Percentiles rank a stretch among this genome's conserved stretches.
phyloP scores from a whole-genome alignment of 805 yeast genomes.

The Millerago galiae region DNA sequence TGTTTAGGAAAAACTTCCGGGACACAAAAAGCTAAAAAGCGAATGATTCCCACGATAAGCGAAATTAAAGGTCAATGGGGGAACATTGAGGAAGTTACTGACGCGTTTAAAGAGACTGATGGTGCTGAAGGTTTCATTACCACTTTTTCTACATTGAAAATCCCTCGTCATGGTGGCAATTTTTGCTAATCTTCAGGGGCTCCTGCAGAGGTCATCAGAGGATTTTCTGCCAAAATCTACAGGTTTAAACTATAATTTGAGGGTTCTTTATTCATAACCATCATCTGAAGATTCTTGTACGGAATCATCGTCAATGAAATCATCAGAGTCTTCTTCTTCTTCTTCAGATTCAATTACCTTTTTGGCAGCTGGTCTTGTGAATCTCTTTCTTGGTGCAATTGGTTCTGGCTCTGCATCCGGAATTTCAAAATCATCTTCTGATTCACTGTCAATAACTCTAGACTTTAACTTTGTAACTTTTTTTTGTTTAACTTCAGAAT shows the following conservation, averaged over 20 bases:
- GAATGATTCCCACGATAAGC: constrained; percentile 2
- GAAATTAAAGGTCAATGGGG: background rate
- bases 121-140: too few species aligned
- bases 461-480: background rate
- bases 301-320: constrained; percentile 10
- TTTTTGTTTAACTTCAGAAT: background rate
- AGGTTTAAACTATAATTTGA: too few species aligned
- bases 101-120: too few species aligned
- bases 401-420: constrained; percentile 7
- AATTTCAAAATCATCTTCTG: constrained; percentile 7
- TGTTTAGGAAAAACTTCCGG: background rate
- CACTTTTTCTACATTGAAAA: too few species aligned
- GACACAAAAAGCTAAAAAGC: background rate
- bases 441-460: background rate
- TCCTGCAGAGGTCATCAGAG: too few species aligned
- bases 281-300: constrained; percentile 9
- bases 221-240: too few species aligned
- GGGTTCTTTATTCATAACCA: constrained; percentile 5
- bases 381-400: constrained; percentile 11
- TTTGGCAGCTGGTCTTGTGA: constrained; percentile 15
- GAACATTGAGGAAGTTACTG: too few species aligned
- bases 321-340: constrained; percentile 8
- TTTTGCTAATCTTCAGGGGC: too few species aligned
- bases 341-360: constrained; percentile 7
- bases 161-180: too few species aligned